These are phyloP conservation scores for Quillaja saponaria DNA, from an alignment of 306 rosid genomes.

Conservation along the genomic window DNA sequence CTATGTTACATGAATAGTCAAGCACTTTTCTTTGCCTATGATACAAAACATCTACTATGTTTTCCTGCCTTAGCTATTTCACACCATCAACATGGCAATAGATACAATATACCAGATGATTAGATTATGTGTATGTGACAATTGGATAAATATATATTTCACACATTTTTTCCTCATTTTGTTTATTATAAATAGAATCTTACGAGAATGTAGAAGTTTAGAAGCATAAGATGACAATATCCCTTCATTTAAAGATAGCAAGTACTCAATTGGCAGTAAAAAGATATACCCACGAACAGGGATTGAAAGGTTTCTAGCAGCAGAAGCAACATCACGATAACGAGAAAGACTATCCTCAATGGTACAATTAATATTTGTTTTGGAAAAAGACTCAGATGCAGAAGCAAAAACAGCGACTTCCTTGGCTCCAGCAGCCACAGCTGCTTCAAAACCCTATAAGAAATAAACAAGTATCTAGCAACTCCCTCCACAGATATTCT, in stretches of 20 bases:
- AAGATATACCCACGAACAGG: conserved; percentile 83
- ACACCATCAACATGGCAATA: conserved; percentile 18
- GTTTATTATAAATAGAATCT: conserved; percentile 17
- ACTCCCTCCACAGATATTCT: conserved; percentile 23
- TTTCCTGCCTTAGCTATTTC: conserved; percentile 15
- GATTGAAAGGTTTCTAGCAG: conserved; percentile 68
- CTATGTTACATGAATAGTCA: conserved; percentile 11
- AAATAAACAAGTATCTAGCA: conserved; percentile 24
- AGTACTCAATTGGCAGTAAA: neutral
- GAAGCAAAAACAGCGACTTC: conserved; percentile 91
- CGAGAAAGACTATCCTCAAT: conserved; percentile 76
- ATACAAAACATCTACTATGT: neutral
- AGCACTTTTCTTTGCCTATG: neutral
- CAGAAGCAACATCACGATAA: conserved; percentile 60
- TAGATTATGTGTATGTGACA: conserved; percentile 9
- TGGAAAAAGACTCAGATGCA: conserved; percentile 90
- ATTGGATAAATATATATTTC: neutral
- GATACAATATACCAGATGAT: conserved; percentile 5
- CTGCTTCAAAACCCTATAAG: conserved; percentile 87
- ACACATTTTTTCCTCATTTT: neutral
- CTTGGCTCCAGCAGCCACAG: conserved; percentile 88
- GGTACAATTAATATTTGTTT: conserved; percentile 75
- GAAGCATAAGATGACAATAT: conserved; percentile 6
- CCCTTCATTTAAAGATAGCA: neutral
- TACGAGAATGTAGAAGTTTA: neutral